phyloP scores from a whole-genome alignment of 179 eudicot genomes.

The Silene vulgaris region DNA sequence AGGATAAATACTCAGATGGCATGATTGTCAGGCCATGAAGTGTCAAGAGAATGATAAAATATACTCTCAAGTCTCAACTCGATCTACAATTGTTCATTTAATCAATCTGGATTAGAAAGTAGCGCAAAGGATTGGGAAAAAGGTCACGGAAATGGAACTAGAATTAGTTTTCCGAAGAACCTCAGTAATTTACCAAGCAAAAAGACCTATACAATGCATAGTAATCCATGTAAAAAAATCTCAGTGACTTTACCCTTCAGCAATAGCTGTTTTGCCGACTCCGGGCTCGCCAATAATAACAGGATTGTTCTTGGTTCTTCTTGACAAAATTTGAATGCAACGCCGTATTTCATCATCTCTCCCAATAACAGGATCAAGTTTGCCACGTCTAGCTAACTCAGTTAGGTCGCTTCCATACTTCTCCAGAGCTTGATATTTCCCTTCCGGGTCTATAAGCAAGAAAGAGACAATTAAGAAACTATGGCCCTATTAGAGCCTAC shows the following conservation, averaged over 20 bases:
- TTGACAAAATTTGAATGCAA: constrained; percentile 85
- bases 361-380: constrained; percentile 96
- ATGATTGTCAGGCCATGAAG: no score
- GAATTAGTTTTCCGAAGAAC: no score
- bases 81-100: not conserved
- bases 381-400: constrained; percentile 90
- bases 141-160: not conserved
- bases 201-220: not conserved
- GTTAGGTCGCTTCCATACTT: constrained; percentile 94
- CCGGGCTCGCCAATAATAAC: constrained; percentile 99
- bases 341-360: constrained; percentile 98
- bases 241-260: constrained; percentile 69
- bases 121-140: not conserved
- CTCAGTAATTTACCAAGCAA: constrained; percentile 6
- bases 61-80: not conserved
- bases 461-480: constrained; percentile 1
- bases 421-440: constrained; percentile 87
- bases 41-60: not conserved
- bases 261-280: constrained; percentile 98
- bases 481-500: no score
- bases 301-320: constrained; percentile 95
- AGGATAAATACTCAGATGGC: not conserved
- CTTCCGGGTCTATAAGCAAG: constrained; percentile 67
- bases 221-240: not conserved
- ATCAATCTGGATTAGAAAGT: not conserved